These are phyloP conservation scores for Platanthera guangdongensis DNA, from an alignment of 106 monocot species.

Conservation along the genomic window DNA sequence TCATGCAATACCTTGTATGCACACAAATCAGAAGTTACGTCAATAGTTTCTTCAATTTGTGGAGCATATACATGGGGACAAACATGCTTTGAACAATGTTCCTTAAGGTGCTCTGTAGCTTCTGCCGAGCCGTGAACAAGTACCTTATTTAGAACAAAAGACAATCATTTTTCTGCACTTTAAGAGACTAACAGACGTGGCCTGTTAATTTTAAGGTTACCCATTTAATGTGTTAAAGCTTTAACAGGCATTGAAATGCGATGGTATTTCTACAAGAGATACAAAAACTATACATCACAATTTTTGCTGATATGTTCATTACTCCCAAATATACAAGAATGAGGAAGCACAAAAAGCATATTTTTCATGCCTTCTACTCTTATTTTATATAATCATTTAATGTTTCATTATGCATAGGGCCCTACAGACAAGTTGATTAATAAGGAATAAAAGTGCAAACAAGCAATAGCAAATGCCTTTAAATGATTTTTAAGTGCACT, in stretches of 20 bases:
- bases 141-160: constrained; percentile 41
- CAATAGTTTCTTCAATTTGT: constrained; percentile 90
- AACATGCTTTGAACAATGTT: constrained; percentile 71
- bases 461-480: too few species aligned
- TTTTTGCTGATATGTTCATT: background rate
- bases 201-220: background rate
- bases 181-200: background rate
- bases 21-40: constrained; percentile 95
- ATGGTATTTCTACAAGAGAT: background rate
- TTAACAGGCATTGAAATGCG: background rate
- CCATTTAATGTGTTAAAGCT: background rate
- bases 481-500: too few species aligned
- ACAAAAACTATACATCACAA: background rate
- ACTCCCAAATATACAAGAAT: background rate
- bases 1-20: constrained; percentile 74
- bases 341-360: background rate
- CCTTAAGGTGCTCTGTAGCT: constrained; percentile 96
- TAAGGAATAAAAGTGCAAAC: too few species aligned
- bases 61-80: constrained; percentile 97
- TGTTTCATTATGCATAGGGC: background rate
- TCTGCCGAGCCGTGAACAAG: constrained; percentile 95
- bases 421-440: background rate
- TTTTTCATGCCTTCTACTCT: background rate
- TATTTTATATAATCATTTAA: background rate
- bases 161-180: background rate